Percentiles rank a stretch among this genome's conserved stretches.
Evolutionary conservation across 2,329 filamentous ascomycete genomes (phyloP).

Genomic region (Scytalidium lignicola): DNA sequence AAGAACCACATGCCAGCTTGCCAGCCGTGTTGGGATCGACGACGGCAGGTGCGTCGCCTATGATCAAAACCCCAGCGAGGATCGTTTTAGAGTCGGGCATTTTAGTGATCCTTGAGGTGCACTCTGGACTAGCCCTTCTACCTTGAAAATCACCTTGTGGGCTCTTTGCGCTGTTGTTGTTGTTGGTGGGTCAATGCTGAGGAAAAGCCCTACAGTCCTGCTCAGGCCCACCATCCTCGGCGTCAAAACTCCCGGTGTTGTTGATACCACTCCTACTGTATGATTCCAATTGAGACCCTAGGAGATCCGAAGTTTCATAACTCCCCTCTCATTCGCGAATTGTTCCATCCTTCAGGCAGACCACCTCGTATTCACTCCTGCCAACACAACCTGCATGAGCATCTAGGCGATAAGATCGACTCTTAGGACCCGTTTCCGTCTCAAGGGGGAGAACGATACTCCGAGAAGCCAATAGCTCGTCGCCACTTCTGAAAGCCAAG

Average conservation of each 20-base stretch:
- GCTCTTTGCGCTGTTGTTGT: not conserved
- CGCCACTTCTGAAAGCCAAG: not conserved
- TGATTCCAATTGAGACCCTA: too few species aligned
- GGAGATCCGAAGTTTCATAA: too few species aligned
- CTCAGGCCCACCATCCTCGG: too few species aligned
- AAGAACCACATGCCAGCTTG: constrained; percentile 4
- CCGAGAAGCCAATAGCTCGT: not conserved
- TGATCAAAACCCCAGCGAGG: not conserved
- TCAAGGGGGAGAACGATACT: not conserved
- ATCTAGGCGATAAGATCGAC: not conserved
- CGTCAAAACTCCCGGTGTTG: too few species aligned
- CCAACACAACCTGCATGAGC: not conserved
- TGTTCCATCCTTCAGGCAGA: not conserved
- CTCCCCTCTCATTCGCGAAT: not conserved
- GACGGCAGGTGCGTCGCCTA: constrained; percentile 1
- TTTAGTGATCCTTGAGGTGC: not conserved
- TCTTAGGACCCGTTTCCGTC: not conserved
- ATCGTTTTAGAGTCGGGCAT: not conserved
- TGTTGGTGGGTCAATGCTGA: not conserved
- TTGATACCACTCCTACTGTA: too few species aligned
- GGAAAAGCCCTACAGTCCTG: too few species aligned
- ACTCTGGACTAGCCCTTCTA: not conserved
- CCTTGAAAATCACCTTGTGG: not conserved
- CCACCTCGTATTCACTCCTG: not conserved
- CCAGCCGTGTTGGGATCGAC: constrained; percentile 10